Conservation (phyloP, 208 protist species). For the Strigomonas galati region DNA sequence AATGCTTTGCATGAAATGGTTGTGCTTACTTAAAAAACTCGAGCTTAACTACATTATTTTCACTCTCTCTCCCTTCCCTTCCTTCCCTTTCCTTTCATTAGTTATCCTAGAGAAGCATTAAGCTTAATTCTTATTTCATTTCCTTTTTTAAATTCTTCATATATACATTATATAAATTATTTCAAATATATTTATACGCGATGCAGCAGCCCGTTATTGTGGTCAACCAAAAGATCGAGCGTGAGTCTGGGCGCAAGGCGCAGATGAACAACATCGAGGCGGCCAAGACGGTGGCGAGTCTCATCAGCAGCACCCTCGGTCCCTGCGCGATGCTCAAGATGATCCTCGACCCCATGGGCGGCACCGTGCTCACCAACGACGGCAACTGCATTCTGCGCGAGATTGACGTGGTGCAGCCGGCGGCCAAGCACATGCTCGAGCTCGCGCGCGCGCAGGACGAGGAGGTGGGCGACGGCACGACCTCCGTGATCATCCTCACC, state of each 20-base stretch:
- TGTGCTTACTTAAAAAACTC: no score
- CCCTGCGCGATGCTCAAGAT: conserved; percentile 99
- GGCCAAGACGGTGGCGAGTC: conserved; percentile 97
- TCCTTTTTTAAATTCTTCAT: not conserved
- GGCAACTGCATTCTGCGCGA: conserved; percentile 99
- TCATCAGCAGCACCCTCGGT: conserved; percentile 99
- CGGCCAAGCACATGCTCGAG: conserved; percentile 99
- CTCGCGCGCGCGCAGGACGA: conserved; percentile 99
- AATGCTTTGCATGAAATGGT: no score
- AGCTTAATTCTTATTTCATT: conserved; percentile 1
- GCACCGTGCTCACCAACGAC: conserved; percentile 99
- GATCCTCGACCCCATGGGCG: conserved; percentile 99
- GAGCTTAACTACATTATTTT: no score
- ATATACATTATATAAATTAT: not conserved
- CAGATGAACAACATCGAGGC: conserved; percentile 99
- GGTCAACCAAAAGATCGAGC: conserved; percentile 95
- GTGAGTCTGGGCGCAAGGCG: conserved; percentile 97
- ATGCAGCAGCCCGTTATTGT: conserved; percentile 89
- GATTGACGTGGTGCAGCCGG: conserved; percentile 99
- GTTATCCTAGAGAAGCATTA: conserved; percentile 2
- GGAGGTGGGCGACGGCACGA: conserved; percentile 99
- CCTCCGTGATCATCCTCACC: conserved; percentile 99
- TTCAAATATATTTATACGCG: conserved; percentile 19
- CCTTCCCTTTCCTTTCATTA: not conserved
- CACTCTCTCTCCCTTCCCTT: not conserved